Base-by-base conservation (phyloP, 2,329 filamentous ascomycete genomes). In the Cercospora sesami region DNA sequence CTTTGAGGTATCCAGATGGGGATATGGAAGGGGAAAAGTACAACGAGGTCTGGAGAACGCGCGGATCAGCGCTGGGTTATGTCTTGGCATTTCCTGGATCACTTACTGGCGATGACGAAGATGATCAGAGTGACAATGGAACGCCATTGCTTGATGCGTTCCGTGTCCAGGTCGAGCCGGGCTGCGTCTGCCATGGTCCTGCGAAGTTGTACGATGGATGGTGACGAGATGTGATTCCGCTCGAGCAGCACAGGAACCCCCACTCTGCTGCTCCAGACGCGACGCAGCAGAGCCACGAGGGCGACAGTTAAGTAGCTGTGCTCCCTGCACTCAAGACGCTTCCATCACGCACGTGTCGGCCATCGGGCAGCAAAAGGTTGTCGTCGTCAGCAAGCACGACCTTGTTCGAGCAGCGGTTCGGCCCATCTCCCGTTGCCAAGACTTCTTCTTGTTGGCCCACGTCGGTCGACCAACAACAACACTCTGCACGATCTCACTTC, bases 51-150 rank as follows among this genome's bases (percentile, higher is more conserved):
- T 91, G 72, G 10, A 33, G 16, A 21, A 21, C 18, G 55, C 18
- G 16, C 5, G 30, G 6, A 53, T 31, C 16, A 51, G 26, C 28
- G 4, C 21, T 16, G 3, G 59, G 21, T 7, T 42, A 18, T 58
- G 21, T 55, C 31, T n/a, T 65, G 53, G 12, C 33, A 60, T 33
- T 28, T 48, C 30, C 18, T 26, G 51, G 26, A 26, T 1, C 21
- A 86, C 89, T 83, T 80, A 91, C 90, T 92, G 7, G 90, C 89
- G 45, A 90, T 58, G 39, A 91, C 81, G 73, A 92, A 92, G 57
- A 89, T 84, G 63, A 92, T 80, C 33, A 92, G 82, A 0, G 89
- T 91, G 66, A 92, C 79, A 61, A 92, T 91, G n/a, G 90, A 91
- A 60, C 86, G 83, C 90, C 89, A 92, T 67, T 86, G 78, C 65